These are phyloP conservation scores for Aspergillus indologenus DNA, from an alignment of 495 filamentous ascomycete genomes.

Conservation along the genomic window DNA sequence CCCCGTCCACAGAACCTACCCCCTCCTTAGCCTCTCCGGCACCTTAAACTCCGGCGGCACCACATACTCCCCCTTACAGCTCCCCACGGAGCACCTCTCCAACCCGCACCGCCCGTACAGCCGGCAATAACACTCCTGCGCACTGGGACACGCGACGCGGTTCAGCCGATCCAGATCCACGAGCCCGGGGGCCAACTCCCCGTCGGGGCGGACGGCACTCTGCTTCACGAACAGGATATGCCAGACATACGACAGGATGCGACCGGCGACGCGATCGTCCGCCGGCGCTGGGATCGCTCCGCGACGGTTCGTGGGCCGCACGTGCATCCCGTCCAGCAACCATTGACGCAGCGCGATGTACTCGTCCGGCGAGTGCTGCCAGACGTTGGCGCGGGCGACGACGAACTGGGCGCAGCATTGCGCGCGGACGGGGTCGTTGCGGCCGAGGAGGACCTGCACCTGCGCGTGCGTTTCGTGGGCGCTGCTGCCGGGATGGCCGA, in stretches of 20 bases:
- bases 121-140: conserved; percentile 44
- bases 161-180: conserved; percentile 42
- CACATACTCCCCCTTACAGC: conserved; percentile 36
- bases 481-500: conserved; percentile 17
- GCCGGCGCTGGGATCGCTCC: conserved; percentile 24
- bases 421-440: conserved; percentile 34
- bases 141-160: conserved; percentile 34
- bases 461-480: too few species aligned
- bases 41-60: conserved; percentile 34
- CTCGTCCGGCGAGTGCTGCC: conserved; percentile 36
- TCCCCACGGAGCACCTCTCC: conserved; percentile 26
- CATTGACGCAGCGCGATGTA: conserved; percentile 44
- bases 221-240: conserved; percentile 41
- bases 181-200: conserved; percentile 24
- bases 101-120: conserved; percentile 41
- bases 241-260: conserved; percentile 43
- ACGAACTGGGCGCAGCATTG: conserved; percentile 50
- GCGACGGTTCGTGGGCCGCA: conserved; percentile 7
- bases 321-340: conserved; percentile 35
- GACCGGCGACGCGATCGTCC: conserved; percentile 38
- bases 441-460: conserved; percentile 20
- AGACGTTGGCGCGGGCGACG: conserved; percentile 32
- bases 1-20: neutral
- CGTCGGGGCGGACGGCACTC: conserved; percentile 26
- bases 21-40: conserved; percentile 21